Evolutionary conservation across 2,329 filamentous ascomycete species (phyloP).

Genomic region (Hymenotorrendiella dingleyae): DNA sequence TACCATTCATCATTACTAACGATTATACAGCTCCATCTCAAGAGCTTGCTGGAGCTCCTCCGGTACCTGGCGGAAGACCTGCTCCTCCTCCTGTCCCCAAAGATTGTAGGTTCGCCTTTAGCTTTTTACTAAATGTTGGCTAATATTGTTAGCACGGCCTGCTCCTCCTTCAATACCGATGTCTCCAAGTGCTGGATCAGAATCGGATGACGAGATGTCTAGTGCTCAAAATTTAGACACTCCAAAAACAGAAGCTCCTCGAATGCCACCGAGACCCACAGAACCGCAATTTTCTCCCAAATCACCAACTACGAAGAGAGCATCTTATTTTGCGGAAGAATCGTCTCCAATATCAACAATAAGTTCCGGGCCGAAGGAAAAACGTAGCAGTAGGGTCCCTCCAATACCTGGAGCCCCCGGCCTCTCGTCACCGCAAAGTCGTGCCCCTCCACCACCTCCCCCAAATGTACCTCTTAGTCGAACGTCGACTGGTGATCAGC

Average conservation of each 20-base stretch:
- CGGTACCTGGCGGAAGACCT: conserved; percentile 39
- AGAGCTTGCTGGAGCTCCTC: conserved; percentile 31
- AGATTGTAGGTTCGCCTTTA: conserved; percentile 48
- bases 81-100: conserved; percentile 52
- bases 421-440: conserved; percentile 42
- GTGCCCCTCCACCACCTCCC: conserved; percentile 64
- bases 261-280: conserved; percentile 40
- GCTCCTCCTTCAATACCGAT: conserved; percentile 48
- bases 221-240: conserved; percentile 39
- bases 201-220: conserved; percentile 83
- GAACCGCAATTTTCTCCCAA: conserved; percentile 33
- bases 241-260: conserved; percentile 34
- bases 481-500: conserved; percentile 53
- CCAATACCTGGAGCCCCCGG: conserved; percentile 54
- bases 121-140: conserved; percentile 15
- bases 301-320: conserved; percentile 36
- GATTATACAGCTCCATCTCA: conserved; percentile 24
- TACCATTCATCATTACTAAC: not conserved
- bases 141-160: conserved; percentile 52
- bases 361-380: conserved; percentile 36
- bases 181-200: conserved; percentile 72
- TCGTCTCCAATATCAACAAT: conserved; percentile 35
- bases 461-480: conserved; percentile 48
- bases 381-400: conserved; percentile 53
- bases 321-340: conserved; percentile 33